Evolutionary conservation across 202 grass and related monocot genomes (phyloP).

Genomic region (Panicum virgatum): DNA sequence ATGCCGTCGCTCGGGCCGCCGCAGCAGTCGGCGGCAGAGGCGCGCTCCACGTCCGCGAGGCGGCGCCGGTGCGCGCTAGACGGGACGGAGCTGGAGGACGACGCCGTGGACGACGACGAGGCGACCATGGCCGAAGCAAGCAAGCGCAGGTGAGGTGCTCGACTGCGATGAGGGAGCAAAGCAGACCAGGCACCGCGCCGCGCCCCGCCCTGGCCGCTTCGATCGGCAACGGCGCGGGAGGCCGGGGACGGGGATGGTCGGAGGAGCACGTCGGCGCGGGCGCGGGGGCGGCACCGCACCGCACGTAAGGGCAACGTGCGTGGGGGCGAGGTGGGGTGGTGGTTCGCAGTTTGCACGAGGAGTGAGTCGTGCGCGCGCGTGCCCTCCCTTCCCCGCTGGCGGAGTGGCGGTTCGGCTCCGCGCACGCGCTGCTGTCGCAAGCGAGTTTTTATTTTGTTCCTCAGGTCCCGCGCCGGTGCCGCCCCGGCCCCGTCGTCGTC

Average conservation of each 20-base stretch:
- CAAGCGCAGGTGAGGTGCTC: too few species aligned
- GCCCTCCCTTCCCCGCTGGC: not conserved
- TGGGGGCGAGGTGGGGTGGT: not conserved
- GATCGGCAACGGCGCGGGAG: not conserved
- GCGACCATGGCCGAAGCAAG: conserved; percentile 25
- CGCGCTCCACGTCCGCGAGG: conserved; percentile 39
- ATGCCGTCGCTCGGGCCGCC: not conserved
- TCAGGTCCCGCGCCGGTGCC: not conserved
- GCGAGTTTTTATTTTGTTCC: not conserved
- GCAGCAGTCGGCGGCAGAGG: not conserved
- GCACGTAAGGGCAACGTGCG: too few species aligned
- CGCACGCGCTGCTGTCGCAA: not conserved
- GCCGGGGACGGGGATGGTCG: not conserved
- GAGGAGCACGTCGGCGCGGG: conserved; percentile 10
- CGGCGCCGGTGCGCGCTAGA: conserved; percentile 54
- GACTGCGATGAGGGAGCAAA: not conserved
- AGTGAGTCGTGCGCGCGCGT: not conserved
- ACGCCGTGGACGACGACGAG: not conserved
- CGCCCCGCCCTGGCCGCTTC: not conserved
- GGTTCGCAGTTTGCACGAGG: conserved; percentile 14
- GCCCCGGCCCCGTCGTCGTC: too few species aligned
- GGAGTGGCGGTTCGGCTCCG: not conserved
- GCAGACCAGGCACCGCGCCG: too few species aligned
- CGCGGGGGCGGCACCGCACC: too few species aligned
- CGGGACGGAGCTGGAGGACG: conserved; percentile 31